Evolutionary conservation across 176 grass and related monocot species (phyloP).

Genomic region (Oryza australiensis): DNA sequence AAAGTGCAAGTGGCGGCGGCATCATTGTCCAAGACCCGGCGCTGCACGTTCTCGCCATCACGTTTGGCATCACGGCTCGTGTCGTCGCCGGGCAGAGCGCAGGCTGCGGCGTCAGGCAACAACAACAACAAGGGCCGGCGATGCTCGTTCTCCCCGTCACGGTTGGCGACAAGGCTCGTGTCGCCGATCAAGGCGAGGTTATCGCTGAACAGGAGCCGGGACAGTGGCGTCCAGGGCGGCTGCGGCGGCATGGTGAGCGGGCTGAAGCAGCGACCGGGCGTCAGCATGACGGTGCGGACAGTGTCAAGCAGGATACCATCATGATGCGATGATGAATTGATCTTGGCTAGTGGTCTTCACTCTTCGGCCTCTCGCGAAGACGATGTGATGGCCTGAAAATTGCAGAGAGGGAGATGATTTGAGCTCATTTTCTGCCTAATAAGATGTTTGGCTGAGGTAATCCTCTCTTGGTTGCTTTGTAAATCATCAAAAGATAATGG

Average conservation of each 20-base stretch:
- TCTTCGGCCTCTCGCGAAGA: constrained; percentile 27
- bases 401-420: not conserved
- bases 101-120: constrained; percentile 4
- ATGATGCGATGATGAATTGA: not conserved
- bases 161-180: constrained; percentile 56
- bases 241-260: constrained; percentile 44
- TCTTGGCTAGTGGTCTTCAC: constrained; percentile 29
- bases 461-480: not conserved
- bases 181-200: constrained; percentile 77
- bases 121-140: constrained; percentile 39
- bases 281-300: constrained; percentile 48
- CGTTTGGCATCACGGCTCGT: constrained; percentile 51
- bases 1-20: constrained; percentile 23
- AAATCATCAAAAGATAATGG: not conserved
- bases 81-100: constrained; percentile 39
- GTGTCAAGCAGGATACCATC: constrained; percentile 50
- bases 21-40: constrained; percentile 32
- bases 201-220: constrained; percentile 46
- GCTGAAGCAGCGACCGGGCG: constrained; percentile 66
- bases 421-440: not conserved
- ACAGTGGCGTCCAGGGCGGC: not conserved
- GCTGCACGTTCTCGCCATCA: constrained; percentile 84
- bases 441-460: not conserved
- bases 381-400: not conserved
- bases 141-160: constrained; percentile 88